Conservation (phyloP, 306 rosid species). For the Pueraria montana region DNA sequence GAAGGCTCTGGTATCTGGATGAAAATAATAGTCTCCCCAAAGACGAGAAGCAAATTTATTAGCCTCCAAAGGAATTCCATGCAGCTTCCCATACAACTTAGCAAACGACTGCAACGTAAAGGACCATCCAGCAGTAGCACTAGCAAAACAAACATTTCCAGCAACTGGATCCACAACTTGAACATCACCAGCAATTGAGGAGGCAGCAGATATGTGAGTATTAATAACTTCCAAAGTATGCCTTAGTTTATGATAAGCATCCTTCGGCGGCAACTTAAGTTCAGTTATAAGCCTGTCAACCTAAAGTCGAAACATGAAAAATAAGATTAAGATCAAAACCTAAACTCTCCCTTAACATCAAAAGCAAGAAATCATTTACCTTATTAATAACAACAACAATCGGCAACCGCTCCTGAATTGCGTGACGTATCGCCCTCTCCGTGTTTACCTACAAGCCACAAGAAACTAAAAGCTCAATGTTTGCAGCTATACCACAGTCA, state of each 20-base stretch:
- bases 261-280: constrained; percentile 94
- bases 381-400: constrained; percentile 94
- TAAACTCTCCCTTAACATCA: not conserved
- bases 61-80: constrained; percentile 82
- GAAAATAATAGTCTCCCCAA: constrained; percentile 93
- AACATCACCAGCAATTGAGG: constrained; percentile 90
- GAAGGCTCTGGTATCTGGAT: constrained; percentile 80
- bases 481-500: not conserved
- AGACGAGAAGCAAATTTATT: constrained; percentile 90
- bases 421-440: constrained; percentile 97
- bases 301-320: constrained; percentile 52
- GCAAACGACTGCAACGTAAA: constrained; percentile 95
- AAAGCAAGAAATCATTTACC: constrained; percentile 53
- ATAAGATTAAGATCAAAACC: constrained; percentile 41
- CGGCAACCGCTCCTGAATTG: constrained; percentile 89
- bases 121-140: constrained; percentile 98
- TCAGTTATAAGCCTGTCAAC: constrained; percentile 97
- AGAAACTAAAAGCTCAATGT: constrained; percentile 35
- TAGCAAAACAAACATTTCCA: constrained; percentile 96
- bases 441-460: constrained; percentile 80
- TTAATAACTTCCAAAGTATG: constrained; percentile 94
- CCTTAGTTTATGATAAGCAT: constrained; percentile 94
- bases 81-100: constrained; percentile 85
- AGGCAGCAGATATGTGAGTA: constrained; percentile 84
- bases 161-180: constrained; percentile 91